Evolutionary conservation across 805 yeast genomes (phyloP), one percentile per base, ranked within the genome.

Genomic region (Groenewaldozyma salmanticensis): DNA sequence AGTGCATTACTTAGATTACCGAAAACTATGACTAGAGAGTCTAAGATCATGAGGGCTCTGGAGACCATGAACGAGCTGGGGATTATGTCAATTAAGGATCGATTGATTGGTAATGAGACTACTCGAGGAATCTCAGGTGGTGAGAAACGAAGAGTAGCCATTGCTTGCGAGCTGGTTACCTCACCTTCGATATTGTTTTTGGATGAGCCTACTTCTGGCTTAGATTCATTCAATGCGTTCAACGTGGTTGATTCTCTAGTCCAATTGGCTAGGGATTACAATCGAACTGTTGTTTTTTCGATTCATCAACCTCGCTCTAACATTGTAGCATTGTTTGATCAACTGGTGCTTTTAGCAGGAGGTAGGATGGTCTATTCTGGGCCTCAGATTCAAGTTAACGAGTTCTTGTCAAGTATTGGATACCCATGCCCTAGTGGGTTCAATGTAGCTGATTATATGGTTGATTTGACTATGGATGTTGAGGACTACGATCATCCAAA

Each of bases 261-360:
- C 2, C 72, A 81, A 43, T 68, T 92, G 43, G 85, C 96, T 0
- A 71, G 78, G 43, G 81, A 78, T 52, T 83, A 79, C 59, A 79
- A 82, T 45, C 77, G 97, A 57, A 90, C 98, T 0, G 77, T 92
- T 37, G 75, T 92, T 1, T 81, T 92, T 58, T 86, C 98, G 0
- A 92, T 92, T 49, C 98, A 92, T 64, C 98, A 92, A 58, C 98
- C 98, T 7, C 72, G 98, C 55, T 84, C 96, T 43, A 92, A 92
- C 55, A 90, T 92, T 58, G 96, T 92, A 27, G 79, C 95, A 0
- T 64, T 85, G 43, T 92, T 92, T 60, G 96, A 90, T 56, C 79
- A 80, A 52, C 70, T 92, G 37, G 61, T 90, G 1, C 65, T 92
- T 38, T 67, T 92, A 40, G 81, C 95, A 20, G 81, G 81, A 48